Evolutionary conservation across 306 rosid species (phyloP), one percentile per base, ranked within the genome.

Genomic region (Heteromeles arbutifolia): DNA sequence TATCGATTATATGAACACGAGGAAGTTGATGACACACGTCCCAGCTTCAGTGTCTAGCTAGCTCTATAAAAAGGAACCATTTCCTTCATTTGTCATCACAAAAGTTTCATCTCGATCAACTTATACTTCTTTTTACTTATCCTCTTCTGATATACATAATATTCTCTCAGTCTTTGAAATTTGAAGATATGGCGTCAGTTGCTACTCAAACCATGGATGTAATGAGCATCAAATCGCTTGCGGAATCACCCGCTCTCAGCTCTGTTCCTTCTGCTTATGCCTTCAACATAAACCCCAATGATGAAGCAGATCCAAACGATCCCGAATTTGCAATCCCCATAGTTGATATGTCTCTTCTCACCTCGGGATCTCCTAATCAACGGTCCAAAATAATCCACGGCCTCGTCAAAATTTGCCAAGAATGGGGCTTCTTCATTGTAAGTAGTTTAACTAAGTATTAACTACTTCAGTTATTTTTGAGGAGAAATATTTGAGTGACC

Each of bases 351-450:
- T 86, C 86, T 21, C 69, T 69, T 8, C 84, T 85, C 78, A 79
- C 79, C 13, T 88, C 85, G 3, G 13, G 54, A 21, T 78, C 80
- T 56, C 83, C 84, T 71, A 80, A 61, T 11, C 83, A 69, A 70
- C 89, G 79, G 17, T 32, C 85, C 65, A 8, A 71, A 66, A 28
- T 74, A 0, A 61, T 87, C 17, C 70, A 72, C 6, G 10, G 79
- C 44, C 86, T 88, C 1, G 65, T 57, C 77, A 65, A 75, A 15
- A 87, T 86, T 61, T 88, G 92, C 39, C 61, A 82, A 0, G 76
- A 88, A 4, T 88, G 92, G 88, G 89, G 89, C 25, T 81, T 83
- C 77, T 88, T 88, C 86, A 70, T 81, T 82, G 91, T 34, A 34
- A 34, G 39, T 34, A 34, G 39, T 34, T 34, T 34, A 34, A 34